phyloP scores from a whole-genome alignment of 495 filamentous ascomycete species.

The Bacidia gigantensis region DNA sequence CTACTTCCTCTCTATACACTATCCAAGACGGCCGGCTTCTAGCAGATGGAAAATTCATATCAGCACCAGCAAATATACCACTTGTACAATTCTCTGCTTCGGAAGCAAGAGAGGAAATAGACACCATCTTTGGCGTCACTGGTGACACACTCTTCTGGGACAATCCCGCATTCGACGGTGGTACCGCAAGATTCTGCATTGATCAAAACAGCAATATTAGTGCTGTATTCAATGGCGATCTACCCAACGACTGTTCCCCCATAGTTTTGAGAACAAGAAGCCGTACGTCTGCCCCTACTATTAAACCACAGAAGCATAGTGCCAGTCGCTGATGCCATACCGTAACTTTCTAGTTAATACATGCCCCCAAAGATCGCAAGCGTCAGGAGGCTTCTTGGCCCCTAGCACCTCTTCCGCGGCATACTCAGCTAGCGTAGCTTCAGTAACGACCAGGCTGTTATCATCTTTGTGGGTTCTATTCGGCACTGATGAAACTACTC shows the following conservation, averaged over 20 bases:
- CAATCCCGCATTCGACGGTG: slow-evolving; percentile 2
- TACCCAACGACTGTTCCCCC: slow-evolving; percentile 1
- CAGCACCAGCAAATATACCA: not conserved
- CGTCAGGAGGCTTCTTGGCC: not conserved
- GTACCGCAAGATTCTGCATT: slow-evolving; percentile 6
- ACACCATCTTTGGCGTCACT: slow-evolving; percentile 5
- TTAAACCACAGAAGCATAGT: too few species aligned
- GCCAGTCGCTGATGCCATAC: too few species aligned
- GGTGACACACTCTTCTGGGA: slow-evolving; percentile 7
- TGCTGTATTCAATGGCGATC: slow-evolving; percentile 5
- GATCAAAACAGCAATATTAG: slow-evolving; percentile 2
- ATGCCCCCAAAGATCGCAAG: not conserved
- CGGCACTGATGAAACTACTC: too few species aligned
- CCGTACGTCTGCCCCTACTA: not conserved
- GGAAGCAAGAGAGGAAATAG: not conserved
- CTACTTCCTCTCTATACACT: slow-evolving; percentile 2
- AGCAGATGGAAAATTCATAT: not conserved
- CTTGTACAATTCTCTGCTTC: slow-evolving; percentile 5
- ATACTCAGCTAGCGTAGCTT: not conserved
- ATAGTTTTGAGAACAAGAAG: slow-evolving; percentile 1
- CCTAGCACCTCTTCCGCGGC: not conserved
- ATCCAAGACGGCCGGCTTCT: slow-evolving; percentile 4
- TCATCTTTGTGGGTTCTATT: too few species aligned
- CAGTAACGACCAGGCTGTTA: too few species aligned
- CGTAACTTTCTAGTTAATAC: not conserved